Base-by-base conservation (phyloP, 352 stramenopile species). In the Phytopythium cucurbitacearum region DNA sequence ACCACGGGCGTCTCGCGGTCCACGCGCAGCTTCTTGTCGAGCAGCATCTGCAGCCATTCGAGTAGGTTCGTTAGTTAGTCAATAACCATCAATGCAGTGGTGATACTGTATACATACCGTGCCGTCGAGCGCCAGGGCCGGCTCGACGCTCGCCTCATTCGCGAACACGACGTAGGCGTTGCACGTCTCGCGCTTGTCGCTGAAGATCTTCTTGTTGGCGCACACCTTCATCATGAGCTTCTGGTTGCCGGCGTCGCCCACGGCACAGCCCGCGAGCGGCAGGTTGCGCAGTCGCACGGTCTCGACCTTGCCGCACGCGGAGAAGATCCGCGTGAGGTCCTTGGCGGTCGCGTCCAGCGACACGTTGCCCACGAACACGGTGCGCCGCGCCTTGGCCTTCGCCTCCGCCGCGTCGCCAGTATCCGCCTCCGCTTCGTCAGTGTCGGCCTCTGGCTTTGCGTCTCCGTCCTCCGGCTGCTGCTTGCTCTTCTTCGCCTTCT, bases 341-440 rank as follows among this genome's bases (percentile, higher is more conserved):
- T 91, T 94, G 36, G 72, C 58, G 21, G 80, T 91, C 47, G 87
- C 80, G 37, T 87, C 86, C 7, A 96, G 69, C 40, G 91, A 96
- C 41, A 97, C 72, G 60, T 97, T 97, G 56, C 91, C 91, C 13
- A 97, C 89, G 56, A 97, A 97, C 11, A 97, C 70, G 0, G 87
- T 97, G 34, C 88, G 83, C n/a, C 63, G 61, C 13, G 59, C 67
- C 59, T 94, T 93, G n/a, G 82, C 47, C 16, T 51, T 40, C 2
- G 11, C 40, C 40, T 48, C 10, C 10, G 48, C 51, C 9, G 51
- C 35, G 6, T 21, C 21, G 21, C 47, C 28, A 21, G 53, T 43
- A 5, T 12, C 41, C 44, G 40, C 21, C n/a, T 32, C n/a, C n/a
- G 36, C 51, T 12, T 43, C 35, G 11, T 54, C 33, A 10, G 21